These are phyloP conservation scores for Cutaneotrichosporon sp. DNA, from an alignment of 1,284 basidiomycete species.

Conservation along the genomic window DNA sequence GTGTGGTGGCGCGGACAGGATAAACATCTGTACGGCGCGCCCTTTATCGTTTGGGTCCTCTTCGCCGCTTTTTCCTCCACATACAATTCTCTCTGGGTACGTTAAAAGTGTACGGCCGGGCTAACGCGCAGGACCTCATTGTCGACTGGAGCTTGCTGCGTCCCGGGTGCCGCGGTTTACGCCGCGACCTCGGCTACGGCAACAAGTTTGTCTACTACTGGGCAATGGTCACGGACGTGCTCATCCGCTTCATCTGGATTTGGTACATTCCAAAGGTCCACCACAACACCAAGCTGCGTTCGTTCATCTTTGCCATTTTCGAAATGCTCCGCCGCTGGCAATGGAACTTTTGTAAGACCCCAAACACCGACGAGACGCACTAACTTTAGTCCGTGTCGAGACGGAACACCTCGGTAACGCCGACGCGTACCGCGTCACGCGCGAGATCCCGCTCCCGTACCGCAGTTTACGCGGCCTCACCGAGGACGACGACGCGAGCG, in stretches of 20 bases:
- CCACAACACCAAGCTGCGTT: constrained; percentile 55
- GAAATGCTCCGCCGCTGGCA: constrained; percentile 78
- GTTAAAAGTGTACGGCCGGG: background rate
- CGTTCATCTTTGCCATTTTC: constrained; percentile 64
- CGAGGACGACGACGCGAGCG: constrained; percentile 25
- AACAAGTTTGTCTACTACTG: constrained; percentile 51
- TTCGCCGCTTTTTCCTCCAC: constrained; percentile 59
- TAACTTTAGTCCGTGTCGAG: constrained; percentile 42
- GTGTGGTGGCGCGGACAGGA: constrained; percentile 65
- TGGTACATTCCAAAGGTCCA: constrained; percentile 63
- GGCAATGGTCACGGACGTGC: constrained; percentile 58
- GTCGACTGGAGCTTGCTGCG: constrained; percentile 61
- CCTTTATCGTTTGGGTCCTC: constrained; percentile 62
- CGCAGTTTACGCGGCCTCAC: constrained; percentile 23
- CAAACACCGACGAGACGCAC: constrained; percentile 24
- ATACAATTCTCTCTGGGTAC: constrained; percentile 67
- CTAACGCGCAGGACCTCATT: constrained; percentile 48
- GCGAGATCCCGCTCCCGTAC: constrained; percentile 43
- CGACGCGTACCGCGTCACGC: constrained; percentile 28
- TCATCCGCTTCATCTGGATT: constrained; percentile 76
- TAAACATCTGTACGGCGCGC: constrained; percentile 46
- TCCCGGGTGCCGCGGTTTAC: constrained; percentile 62
- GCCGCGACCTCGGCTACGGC: constrained; percentile 68
- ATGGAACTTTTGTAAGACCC: constrained; percentile 81
- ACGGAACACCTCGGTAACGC: constrained; percentile 49